Conservation (phyloP, 2,329 filamentous ascomycete genomes). For the Monosporascus sp. region DNA sequence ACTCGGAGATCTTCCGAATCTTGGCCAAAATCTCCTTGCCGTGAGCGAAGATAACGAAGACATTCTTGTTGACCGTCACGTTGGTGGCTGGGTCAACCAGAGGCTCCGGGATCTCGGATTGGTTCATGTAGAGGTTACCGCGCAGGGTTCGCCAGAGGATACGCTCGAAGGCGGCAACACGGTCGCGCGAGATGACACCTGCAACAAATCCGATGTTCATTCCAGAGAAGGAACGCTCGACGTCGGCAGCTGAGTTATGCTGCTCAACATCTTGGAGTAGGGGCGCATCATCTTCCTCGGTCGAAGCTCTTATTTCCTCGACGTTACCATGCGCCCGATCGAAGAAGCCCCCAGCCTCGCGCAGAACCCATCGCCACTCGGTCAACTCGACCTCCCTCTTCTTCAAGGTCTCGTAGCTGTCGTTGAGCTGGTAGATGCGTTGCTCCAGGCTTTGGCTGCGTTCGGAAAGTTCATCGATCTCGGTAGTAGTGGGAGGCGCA, state of each 20-base stretch:
- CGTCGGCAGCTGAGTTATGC: conserved; percentile 60
- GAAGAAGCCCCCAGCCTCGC: conserved; percentile 95
- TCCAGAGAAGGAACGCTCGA: conserved; percentile 82
- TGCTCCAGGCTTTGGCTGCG: conserved; percentile 90
- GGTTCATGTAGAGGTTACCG: conserved; percentile 99
- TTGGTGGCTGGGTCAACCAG: conserved; percentile 90
- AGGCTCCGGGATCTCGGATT: conserved; percentile 93
- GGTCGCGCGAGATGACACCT: conserved; percentile 88
- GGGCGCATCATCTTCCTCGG: conserved; percentile 87
- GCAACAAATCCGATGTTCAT: conserved; percentile 99
- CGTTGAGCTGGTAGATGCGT: conserved; percentile 84
- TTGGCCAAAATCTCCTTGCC: conserved; percentile 98
- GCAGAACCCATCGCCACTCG: conserved; percentile 96
- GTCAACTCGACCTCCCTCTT: conserved; percentile 94
- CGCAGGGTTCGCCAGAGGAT: conserved; percentile 96
- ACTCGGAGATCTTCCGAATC: conserved; percentile 98
- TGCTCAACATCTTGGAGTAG: conserved; percentile 91
- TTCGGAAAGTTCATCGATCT: conserved; percentile 94
- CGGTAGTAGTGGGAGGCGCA: conserved; percentile 81
- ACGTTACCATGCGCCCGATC: conserved; percentile 94
- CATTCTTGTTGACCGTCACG: conserved; percentile 90
- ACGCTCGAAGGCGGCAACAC: conserved; percentile 91
- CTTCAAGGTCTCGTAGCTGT: conserved; percentile 98
- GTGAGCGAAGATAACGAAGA: conserved; percentile 98
- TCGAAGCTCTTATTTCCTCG: conserved; percentile 89